Percentiles rank a stretch among this genome's conserved stretches.
phyloP scores from a whole-genome alignment of 352 stramenopile genomes.

The Phytophthora boehmeriae region DNA sequence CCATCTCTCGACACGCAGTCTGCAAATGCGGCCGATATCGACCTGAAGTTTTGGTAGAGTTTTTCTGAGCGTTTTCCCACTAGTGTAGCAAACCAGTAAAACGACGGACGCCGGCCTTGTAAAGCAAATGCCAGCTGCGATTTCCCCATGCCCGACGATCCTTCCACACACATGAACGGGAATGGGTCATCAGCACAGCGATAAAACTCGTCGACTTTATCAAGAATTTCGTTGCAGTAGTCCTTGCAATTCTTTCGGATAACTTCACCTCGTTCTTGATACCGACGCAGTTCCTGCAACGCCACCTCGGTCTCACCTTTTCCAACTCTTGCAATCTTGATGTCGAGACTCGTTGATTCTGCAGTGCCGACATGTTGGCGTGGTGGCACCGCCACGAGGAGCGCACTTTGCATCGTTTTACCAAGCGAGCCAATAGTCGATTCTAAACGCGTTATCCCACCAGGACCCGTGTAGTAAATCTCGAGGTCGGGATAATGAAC shows the following conservation, averaged over 20 bases:
- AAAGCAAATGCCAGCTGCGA: conserved; percentile 29
- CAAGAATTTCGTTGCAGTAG: conserved; percentile 10
- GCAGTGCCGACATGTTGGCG: no score
- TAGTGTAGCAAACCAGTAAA: conserved; percentile 18
- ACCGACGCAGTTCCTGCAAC: background rate
- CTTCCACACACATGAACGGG: conserved; percentile 29
- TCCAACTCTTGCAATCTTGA: no score
- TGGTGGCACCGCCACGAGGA: no score
- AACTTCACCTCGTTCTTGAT: conserved; percentile 5
- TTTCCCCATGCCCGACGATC: conserved; percentile 28
- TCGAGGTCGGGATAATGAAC: no score
- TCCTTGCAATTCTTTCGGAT: conserved; percentile 6
- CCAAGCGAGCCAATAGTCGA: no score
- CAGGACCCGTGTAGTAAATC: no score
- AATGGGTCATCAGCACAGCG: background rate
- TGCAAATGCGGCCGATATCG: background rate
- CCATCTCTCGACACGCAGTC: background rate
- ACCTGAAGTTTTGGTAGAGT: conserved; percentile 5
- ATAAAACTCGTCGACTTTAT: conserved; percentile 16
- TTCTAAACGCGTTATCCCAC: no score
- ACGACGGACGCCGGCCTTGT: conserved; percentile 8
- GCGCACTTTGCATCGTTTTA: no score
- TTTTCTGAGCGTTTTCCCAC: conserved; percentile 5
- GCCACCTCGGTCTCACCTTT: no score
- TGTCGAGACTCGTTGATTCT: no score